A percentile compares a stretch with the other conserved stretches of the same genome.
These are phyloP conservation scores for Aureococcus anophagefferens DNA, from an alignment of 108 stramenopile genomes.

Conservation along the genomic window DNA sequence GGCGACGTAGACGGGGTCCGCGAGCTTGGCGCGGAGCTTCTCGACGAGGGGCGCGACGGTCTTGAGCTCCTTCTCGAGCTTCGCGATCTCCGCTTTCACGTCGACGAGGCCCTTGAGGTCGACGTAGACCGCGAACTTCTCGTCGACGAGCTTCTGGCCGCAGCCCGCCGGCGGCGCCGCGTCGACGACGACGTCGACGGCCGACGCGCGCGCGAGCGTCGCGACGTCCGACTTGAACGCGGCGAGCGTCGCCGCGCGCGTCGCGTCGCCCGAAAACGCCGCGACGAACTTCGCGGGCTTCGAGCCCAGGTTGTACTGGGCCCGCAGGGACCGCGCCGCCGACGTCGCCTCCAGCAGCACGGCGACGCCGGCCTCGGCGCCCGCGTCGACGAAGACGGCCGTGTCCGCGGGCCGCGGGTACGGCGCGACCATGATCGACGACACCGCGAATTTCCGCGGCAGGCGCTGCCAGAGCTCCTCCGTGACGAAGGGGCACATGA, in stretches of 20 bases:
- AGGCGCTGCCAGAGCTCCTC: constrained; percentile 99
- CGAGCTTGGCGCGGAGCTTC: constrained; percentile 58
- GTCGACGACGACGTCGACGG: constrained; percentile 49
- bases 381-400: constrained; percentile 45
- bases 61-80: constrained; percentile 58
- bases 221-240: constrained; percentile 60
- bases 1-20: constrained; percentile 56
- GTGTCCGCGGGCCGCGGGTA: constrained; percentile 58
- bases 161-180: constrained; percentile 53
- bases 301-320: constrained; percentile 69
- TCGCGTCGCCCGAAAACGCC: constrained; percentile 44
- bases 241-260: constrained; percentile 29
- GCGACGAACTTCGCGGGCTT: constrained; percentile 74
- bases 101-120: constrained; percentile 92
- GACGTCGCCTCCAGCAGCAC: constrained; percentile 65
- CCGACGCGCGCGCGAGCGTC: constrained; percentile 63
- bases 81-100: constrained; percentile 75
- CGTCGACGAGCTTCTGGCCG: constrained; percentile 69
- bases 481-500: constrained; percentile 98
- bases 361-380: constrained; percentile 60
- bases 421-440: constrained; percentile 91
- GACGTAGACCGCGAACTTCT: constrained; percentile 70
- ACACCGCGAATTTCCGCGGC: constrained; percentile 44
- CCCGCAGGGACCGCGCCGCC: constrained; percentile 67
- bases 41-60: constrained; percentile 45